Conservation (phyloP, 345 rosid genomes). For the Streptanthus diversifolius region DNA sequence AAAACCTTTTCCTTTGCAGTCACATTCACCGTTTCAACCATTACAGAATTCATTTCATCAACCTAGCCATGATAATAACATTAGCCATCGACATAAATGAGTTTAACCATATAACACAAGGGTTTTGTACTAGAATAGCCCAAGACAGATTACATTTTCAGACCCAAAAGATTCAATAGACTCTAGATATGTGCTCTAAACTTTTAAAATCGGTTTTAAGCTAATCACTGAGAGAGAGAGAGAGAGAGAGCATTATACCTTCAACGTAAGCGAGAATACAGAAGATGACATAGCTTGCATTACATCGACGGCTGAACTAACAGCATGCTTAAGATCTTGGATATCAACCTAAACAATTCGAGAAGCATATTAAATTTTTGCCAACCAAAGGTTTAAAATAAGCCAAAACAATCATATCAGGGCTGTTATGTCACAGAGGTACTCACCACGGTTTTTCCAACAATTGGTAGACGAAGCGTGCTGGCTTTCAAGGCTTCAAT, state of each 20-base stretch:
- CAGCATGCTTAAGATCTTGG: constrained; percentile 83
- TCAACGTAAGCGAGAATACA: constrained; percentile 53
- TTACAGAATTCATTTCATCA: constrained; percentile 69
- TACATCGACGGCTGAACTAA: constrained; percentile 75
- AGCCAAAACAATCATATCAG: constrained; percentile 7
- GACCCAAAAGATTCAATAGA: neutral
- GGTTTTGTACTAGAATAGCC: neutral
- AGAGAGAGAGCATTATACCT: constrained; percentile 44
- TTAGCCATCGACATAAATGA: neutral
- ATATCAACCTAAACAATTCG: constrained; percentile 54
- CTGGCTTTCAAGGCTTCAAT: constrained; percentile 82
- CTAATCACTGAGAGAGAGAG: neutral
- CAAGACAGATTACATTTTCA: neutral
- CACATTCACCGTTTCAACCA: constrained; percentile 60
- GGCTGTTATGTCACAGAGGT: neutral
- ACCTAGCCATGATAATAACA: constrained; percentile 45
- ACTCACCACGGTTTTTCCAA: constrained; percentile 77
- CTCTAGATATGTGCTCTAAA: neutral
- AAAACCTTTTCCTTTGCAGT: constrained; percentile 69
- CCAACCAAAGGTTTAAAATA: neutral
- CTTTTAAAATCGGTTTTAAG: neutral
- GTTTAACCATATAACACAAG: neutral
- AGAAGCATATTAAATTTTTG: neutral
- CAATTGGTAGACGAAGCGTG: constrained; percentile 91
- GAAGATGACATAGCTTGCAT: constrained; percentile 95